Evolutionary conservation across 176 grass and related monocot species (phyloP).

Genomic region (Eleusine indica): DNA sequence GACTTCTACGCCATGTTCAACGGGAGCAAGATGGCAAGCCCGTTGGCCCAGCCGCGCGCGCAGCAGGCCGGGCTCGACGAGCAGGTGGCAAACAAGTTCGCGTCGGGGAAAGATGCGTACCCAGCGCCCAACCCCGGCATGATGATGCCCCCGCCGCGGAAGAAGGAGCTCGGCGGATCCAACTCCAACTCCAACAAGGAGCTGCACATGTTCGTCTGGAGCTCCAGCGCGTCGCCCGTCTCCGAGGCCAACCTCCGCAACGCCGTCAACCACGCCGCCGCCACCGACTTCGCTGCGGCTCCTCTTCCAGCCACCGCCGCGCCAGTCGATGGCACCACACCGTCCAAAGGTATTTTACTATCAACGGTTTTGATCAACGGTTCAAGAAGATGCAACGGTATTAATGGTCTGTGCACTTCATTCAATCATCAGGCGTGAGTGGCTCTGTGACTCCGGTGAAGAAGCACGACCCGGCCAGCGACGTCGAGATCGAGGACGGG

Average conservation of each 20-base stretch:
- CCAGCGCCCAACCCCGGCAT: constrained; percentile 77
- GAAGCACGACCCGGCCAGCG: constrained; percentile 45
- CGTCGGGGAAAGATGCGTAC: constrained; percentile 49
- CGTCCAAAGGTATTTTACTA: constrained; percentile 51
- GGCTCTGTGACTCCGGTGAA: constrained; percentile 65
- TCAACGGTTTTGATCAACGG: background rate
- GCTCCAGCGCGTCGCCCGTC: constrained; percentile 82
- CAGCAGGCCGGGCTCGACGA: constrained; percentile 48
- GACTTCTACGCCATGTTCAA: constrained; percentile 99
- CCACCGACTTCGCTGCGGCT: constrained; percentile 59
- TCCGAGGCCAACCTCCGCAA: constrained; percentile 96
- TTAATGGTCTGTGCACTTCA: background rate
- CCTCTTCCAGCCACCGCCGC: background rate
- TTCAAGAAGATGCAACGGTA: background rate
- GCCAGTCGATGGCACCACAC: constrained; percentile 52
- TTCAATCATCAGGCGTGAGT: constrained; percentile 37
- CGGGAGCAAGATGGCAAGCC: constrained; percentile 68
- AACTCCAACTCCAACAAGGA: constrained; percentile 90
- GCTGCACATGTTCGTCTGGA: constrained; percentile 94
- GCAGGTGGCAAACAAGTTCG: constrained; percentile 62
- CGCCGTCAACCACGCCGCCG: constrained; percentile 87
- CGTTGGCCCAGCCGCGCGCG: constrained; percentile 31
- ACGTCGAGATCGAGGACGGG: constrained; percentile 79
- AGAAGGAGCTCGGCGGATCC: constrained; percentile 67
- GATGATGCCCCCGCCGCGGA: constrained; percentile 56